Conservation (phyloP, 108 stramenopile species). For the Skeletonema costatum region DNA sequence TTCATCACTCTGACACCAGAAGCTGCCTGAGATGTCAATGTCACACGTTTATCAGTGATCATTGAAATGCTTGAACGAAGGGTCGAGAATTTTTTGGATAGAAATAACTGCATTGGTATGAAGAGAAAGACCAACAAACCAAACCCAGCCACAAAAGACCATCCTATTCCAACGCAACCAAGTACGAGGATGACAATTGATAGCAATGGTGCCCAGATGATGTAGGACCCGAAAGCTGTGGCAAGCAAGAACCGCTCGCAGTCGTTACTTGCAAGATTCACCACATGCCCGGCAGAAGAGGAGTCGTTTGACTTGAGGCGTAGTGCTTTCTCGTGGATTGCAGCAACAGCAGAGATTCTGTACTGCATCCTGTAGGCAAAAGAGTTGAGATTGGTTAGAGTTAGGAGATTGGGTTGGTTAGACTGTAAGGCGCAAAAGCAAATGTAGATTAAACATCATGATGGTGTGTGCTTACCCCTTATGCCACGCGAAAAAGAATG, state of each 20-base stretch:
- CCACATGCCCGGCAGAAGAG: slow-evolving; percentile 35
- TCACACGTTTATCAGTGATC: slow-evolving; percentile 87
- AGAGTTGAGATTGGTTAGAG: not conserved
- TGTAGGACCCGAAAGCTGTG: slow-evolving; percentile 41
- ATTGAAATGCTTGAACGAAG: slow-evolving; percentile 76
- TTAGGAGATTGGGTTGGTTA: not conserved
- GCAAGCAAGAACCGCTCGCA: slow-evolving; percentile 51
- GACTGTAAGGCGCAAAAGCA: not conserved
- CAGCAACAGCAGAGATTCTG: slow-evolving; percentile 51
- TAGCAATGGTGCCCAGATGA: slow-evolving; percentile 49
- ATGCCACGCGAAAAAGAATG: slow-evolving; percentile 47
- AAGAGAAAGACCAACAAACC: slow-evolving; percentile 74
- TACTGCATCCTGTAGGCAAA: slow-evolving; percentile 42
- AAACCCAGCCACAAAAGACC: slow-evolving; percentile 86
- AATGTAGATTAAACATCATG: not conserved
- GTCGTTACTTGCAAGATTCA: slow-evolving; percentile 55
- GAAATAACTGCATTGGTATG: slow-evolving; percentile 78
- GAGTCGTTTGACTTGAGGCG: not conserved
- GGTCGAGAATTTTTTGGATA: slow-evolving; percentile 68
- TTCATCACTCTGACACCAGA: slow-evolving; percentile 86
- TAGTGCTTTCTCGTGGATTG: slow-evolving; percentile 64
- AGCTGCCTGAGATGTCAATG: slow-evolving; percentile 85
- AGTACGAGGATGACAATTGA: slow-evolving; percentile 39
- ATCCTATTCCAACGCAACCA: slow-evolving; percentile 37
- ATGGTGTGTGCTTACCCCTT: slow-evolving; percentile 12